A percentile compares a stretch with the other conserved stretches of the same genome.
phyloP scores from a whole-genome alignment of 148 eudicot genomes.

The Fallopia convolvulus region DNA sequence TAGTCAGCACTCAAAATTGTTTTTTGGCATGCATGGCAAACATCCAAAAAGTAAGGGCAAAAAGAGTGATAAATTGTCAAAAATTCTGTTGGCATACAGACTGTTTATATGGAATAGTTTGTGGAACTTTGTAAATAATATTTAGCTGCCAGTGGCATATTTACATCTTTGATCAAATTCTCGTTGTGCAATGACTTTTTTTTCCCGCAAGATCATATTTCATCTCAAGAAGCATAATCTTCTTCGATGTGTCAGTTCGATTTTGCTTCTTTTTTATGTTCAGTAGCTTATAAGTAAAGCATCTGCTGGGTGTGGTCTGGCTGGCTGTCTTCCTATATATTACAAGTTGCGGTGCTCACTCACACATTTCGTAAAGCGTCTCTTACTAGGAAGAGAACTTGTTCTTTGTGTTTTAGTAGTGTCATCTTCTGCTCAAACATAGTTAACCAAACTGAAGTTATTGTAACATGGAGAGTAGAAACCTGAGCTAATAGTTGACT shows the following conservation, averaged over 20 bases:
- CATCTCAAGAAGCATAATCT: neutral
- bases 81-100: neutral
- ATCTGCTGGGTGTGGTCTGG: neutral
- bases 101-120: neutral
- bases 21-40: neutral
- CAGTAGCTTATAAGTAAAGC: neutral
- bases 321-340: neutral
- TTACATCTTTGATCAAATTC: neutral
- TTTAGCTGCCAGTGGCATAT: neutral
- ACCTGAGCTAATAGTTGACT: slow-evolving; percentile 6
- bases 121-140: neutral
- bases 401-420: neutral
- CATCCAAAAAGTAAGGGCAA: neutral
- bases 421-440: neutral
- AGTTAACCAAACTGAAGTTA: neutral
- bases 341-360: neutral
- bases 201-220: neutral
- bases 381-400: neutral
- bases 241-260: neutral
- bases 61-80: neutral
- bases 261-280: neutral
- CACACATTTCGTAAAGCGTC: neutral
- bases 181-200: neutral
- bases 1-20: neutral
- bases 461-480: neutral